Evolutionary conservation across 345 rosid genomes (phyloP), one percentile per base, ranked within the genome.

Genomic region (Eucalyptus sp.): DNA sequence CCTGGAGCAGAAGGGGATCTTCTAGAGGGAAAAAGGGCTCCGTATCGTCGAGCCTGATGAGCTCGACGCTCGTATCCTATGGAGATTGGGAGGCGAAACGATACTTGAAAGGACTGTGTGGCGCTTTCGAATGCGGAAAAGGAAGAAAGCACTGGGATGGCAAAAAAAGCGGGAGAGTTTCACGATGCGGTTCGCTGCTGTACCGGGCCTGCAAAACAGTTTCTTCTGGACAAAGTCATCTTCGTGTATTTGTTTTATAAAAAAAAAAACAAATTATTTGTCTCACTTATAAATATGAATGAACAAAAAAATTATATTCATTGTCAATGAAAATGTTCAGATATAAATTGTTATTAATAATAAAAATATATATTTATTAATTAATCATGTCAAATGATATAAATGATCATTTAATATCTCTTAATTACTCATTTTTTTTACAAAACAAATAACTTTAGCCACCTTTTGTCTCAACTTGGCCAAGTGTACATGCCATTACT

Each of bases 401-500:
- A 5, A 10, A 3, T 37, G 7, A 37, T 10, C 13, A 33, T 33
- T 71, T 17, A 8, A 1, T 4, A 33, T 16, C 17, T 33, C 4
- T 33, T 4, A 8, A 16, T 31, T 7, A 16, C 8, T n/a, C 22
- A 0, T 64, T 4, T 64, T 31, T 68, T 58, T 4, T 0, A 1
- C 33, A 12, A 62, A 62, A 29, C 16, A 6, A 29, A 62, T 14
- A 29, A 7, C 14, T 13, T 2, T n/a, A 4, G 9, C 8, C 37
- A 29, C 3, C 7, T n/a, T 64, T 64, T 1, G 17, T 64, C 18
- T 64, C 37, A 0, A 12, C 37, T 6, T 1, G 15, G 18, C n/a
- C 2, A 14, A 64, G 18, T n/a, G 37, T n/a, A 14, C 7, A 14
- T 18, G 10, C n/a, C 66, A 60, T 60, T 60, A 25, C 31, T 27